Evolutionary conservation across 345 rosid species (phyloP), one percentile per base, ranked within the genome.

Genomic region (Reutealis trisperma): DNA sequence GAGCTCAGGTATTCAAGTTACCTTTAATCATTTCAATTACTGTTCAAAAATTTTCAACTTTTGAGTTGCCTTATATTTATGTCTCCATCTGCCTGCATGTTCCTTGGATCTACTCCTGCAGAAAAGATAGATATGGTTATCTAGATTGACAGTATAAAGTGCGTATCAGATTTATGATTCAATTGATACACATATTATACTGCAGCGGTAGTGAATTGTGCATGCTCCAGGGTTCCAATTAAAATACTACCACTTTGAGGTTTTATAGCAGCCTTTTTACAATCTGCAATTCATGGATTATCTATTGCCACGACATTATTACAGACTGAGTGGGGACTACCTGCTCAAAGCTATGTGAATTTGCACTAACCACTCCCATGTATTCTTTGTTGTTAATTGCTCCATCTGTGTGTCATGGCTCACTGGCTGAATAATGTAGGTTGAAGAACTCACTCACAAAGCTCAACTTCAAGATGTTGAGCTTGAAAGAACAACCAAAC

Each of bases 381-480:
- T 32, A 21, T 44, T 27, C 27, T 70, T 32, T 11, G 34, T 7
- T 25, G 54, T 45, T 25, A 45, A 47, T 2, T 68, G 64, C 34
- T 44, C 42, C 41, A n/a, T 74, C 22, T 37, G 37, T 65, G 25
- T 55, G 55, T 49, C 32, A 14, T 54, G 37, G 74, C 69, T 81
- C 61, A 63, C 66, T 47, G 42, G 52, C 12, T 49, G 18, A 69
- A 15, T 21, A 71, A 63, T 86, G 82, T 76, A 90, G 94, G 94
- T 90, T 75, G 93, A 92, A 81, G 88, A 89, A 52, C 92, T 92
- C 68, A 87, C 88, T 42, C 74, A 55, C 22, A 86, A 87, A 79
- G 69, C 89, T 21, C 85, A 83, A 72, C 64, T 83, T 78, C 90
- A 86, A 71, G 91, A 92, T 63, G 78, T 65, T 18, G 84, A 92